Percentiles rank a stretch among this genome's conserved stretches.
phyloP scores from a whole-genome alignment of 2,329 filamentous ascomycete species.

The Aspergillus brasiliensis region DNA sequence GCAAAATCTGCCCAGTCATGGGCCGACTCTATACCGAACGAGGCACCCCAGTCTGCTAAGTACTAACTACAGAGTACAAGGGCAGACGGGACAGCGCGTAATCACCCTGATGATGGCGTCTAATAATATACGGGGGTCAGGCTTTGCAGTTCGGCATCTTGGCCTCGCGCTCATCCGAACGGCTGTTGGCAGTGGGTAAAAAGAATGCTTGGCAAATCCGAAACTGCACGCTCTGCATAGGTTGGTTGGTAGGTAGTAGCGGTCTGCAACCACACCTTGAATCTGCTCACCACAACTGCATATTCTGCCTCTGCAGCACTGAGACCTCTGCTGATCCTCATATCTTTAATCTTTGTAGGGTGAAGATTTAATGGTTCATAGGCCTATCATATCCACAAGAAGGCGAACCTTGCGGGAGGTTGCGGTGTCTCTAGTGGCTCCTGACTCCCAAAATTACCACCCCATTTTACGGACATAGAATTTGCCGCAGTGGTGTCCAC shows the following conservation, averaged over 20 bases:
- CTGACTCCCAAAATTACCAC: not conserved
- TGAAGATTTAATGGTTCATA: too few relatives aligned
- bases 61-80: too few relatives aligned
- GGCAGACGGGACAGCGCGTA: too few relatives aligned
- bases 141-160: not conserved
- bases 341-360: not conserved
- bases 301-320: not conserved
- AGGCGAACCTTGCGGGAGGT: not conserved
- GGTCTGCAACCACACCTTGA: not conserved
- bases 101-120: too few relatives aligned
- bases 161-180: not conserved
- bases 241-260: not conserved
- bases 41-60: too few relatives aligned
- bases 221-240: not conserved
- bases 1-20: too few relatives aligned
- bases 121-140: not conserved
- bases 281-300: not conserved
- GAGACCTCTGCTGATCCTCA: not conserved
- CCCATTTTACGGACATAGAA: not conserved
- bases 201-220: slow-evolving; percentile 1
- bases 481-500: not conserved
- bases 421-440: not conserved
- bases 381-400: not conserved
- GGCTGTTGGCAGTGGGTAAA: not conserved
- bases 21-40: too few relatives aligned